Conservation (phyloP, 2,329 filamentous ascomycete species). For the Juglanconis sp. region DNA sequence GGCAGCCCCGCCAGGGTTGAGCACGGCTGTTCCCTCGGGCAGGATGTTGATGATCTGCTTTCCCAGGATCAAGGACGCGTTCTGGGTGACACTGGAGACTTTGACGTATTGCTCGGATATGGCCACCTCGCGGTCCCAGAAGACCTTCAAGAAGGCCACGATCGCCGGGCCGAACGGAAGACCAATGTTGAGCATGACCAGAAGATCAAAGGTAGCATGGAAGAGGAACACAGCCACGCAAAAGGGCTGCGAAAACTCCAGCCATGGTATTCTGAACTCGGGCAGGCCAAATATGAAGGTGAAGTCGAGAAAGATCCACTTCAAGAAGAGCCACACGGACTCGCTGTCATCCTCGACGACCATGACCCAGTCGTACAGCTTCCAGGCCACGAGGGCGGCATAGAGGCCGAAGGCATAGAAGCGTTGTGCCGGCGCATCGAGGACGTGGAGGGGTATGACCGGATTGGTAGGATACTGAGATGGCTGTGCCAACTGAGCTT, state of each 20-base stretch:
- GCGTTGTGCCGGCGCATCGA: conserved; percentile 89
- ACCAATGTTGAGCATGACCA: conserved; percentile 90
- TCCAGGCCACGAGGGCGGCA: conserved; percentile 71
- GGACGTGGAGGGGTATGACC: conserved; percentile 73
- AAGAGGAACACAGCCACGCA: conserved; percentile 67
- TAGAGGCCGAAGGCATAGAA: conserved; percentile 85
- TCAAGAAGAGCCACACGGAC: conserved; percentile 87
- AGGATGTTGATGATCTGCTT: conserved; percentile 97
- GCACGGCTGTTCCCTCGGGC: conserved; percentile 85
- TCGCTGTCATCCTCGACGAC: conserved; percentile 77
- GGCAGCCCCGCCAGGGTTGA: conserved; percentile 78
- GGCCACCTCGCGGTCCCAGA: conserved; percentile 90
- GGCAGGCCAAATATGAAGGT: conserved; percentile 85
- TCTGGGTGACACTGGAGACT: conserved; percentile 81
- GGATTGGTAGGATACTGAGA: conserved; percentile 43
- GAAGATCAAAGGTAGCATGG: conserved; percentile 72
- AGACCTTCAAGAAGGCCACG: conserved; percentile 68
- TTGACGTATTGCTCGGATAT: conserved; percentile 94
- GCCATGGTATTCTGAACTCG: conserved; percentile 87
- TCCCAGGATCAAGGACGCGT: conserved; percentile 88
- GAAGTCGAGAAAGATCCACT: conserved; percentile 88
- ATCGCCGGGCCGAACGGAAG: conserved; percentile 74
- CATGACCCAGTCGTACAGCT: conserved; percentile 80
- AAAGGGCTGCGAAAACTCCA: conserved; percentile 80
- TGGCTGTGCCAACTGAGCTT: conserved; percentile 47